Base-by-base conservation (phyloP, 768 basidiomycete genomes). In the Russula sp. region DNA sequence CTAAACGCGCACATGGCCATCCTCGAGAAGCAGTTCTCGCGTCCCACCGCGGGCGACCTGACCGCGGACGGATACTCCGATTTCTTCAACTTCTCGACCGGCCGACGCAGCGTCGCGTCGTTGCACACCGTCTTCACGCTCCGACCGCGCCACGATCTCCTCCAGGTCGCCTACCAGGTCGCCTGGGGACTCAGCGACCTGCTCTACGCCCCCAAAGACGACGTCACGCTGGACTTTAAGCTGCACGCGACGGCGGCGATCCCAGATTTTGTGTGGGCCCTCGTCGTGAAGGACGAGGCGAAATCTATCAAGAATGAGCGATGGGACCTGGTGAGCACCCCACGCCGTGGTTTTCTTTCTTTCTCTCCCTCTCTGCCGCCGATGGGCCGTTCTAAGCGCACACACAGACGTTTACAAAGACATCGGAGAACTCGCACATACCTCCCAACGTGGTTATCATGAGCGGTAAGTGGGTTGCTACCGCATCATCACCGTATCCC, bases 1-100 rank as follows among this genome's bases (percentile, higher is more conserved):
- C 72, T 87, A 55, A 73, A 78, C 27, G 80, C 83, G 20, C 82
- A 92, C 73, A 73, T 76, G 27, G 74, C 80, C 8, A 72, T 90
- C 66, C 81, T 88, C 63, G 72, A 79, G 50, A 74, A 80, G 40
- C 92, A 96, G 73, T 97, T 97, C 77, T 85, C 90, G 11, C 80
- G 77, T 51, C 87, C 91, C 1, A 77, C 80, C 9, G 78, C 77
- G 40, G 76, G 76, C 5, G 83, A 82, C 10, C 74, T 88, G 54
- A 79, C 80, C 39, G 60, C 78, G 45, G 92, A 94, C 69, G 91
- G 91, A 20, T 78, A 86, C 68, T 80, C 85, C 3, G 91, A 93
- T 76, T 89, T 85, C 71, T 90, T 92, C 77, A 80, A 81, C 71
- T 97, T 89, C 76, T 91, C 91, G 47, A 94, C 93, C 2, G 94